Percentiles rank a stretch among this genome's conserved stretches.
Conservation (phyloP, 179 eudicot genomes). For the Corrigiola litoralis region DNA sequence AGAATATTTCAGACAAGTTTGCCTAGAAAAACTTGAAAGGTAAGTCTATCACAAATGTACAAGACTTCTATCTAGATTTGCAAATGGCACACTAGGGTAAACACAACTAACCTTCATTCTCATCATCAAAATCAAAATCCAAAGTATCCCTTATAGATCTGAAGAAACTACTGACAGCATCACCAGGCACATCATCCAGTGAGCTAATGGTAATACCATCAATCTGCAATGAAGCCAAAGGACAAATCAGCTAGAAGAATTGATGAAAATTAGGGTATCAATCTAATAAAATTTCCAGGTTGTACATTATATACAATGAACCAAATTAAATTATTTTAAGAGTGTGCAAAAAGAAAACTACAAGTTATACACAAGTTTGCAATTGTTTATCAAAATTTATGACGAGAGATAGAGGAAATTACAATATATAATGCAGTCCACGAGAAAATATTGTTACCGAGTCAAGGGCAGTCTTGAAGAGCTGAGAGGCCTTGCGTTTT, state of each 20-base stretch:
- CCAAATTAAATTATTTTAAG: background rate
- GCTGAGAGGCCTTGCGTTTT: constrained; percentile 85
- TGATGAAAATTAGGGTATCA: background rate
- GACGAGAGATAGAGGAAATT: background rate
- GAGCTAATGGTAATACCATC: constrained; percentile 76
- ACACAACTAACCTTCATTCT: constrained; percentile 72
- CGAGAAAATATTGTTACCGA: constrained; percentile 40
- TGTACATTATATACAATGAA: background rate
- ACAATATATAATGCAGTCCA: constrained; percentile 3
- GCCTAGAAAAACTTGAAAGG: too few relatives aligned
- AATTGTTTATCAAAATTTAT: background rate
- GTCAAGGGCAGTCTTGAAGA: constrained; percentile 82
- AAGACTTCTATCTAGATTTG: background rate
- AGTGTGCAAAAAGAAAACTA: background rate
- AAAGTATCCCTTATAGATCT: constrained; percentile 78
- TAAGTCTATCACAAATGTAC: background rate
- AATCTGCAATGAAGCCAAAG: constrained; percentile 41
- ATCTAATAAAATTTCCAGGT: background rate
- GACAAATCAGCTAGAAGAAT: background rate
- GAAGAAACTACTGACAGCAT: constrained; percentile 64
- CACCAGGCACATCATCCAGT: constrained; percentile 84
- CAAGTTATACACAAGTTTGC: background rate
- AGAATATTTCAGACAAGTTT: too few relatives aligned
- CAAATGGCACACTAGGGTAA: background rate
- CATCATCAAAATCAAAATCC: constrained; percentile 98